Conservation (phyloP, 2,329 filamentous ascomycete species). For the Gnomoniopsis sp. region DNA sequence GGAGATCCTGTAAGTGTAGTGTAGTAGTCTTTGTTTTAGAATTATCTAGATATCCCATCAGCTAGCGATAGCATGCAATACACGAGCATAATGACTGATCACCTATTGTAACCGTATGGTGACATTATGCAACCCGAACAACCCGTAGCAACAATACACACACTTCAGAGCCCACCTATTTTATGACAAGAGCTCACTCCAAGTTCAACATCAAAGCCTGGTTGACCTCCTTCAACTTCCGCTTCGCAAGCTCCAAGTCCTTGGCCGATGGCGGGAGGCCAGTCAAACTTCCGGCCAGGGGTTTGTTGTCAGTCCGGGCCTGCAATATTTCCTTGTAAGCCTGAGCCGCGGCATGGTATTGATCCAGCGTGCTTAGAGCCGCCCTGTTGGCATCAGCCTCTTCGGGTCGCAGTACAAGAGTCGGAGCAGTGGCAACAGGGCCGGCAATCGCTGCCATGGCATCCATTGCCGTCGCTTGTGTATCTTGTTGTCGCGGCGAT, state of each 20-base stretch:
- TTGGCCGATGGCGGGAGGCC: constrained; percentile 10
- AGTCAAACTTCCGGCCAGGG: constrained; percentile 12
- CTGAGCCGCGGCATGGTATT: constrained; percentile 7
- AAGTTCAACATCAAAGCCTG: constrained; percentile 10
- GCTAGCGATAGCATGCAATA: not conserved
- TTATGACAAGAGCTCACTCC: not conserved
- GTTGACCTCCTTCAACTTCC: constrained; percentile 11
- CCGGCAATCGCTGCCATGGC: not conserved
- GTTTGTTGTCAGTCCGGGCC: constrained; percentile 9
- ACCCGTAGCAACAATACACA: no score
- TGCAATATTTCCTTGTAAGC: constrained; percentile 9
- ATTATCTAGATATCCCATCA: not conserved
- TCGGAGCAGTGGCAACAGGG: not conserved
- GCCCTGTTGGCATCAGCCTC: constrained; percentile 14
- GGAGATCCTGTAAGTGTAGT: not conserved
- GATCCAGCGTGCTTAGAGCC: constrained; percentile 6
- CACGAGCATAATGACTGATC: not conserved
- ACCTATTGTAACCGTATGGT: not conserved
- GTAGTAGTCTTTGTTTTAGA: not conserved
- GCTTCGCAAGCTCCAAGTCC: constrained; percentile 9
- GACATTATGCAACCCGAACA: not conserved
- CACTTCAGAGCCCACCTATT: no score
- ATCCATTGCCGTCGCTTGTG: not conserved
- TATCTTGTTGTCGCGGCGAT: not conserved
- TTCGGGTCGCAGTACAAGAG: constrained; percentile 3